Evolutionary conservation across 306 rosid genomes (phyloP).

Genomic region (Vigna unguiculata): DNA sequence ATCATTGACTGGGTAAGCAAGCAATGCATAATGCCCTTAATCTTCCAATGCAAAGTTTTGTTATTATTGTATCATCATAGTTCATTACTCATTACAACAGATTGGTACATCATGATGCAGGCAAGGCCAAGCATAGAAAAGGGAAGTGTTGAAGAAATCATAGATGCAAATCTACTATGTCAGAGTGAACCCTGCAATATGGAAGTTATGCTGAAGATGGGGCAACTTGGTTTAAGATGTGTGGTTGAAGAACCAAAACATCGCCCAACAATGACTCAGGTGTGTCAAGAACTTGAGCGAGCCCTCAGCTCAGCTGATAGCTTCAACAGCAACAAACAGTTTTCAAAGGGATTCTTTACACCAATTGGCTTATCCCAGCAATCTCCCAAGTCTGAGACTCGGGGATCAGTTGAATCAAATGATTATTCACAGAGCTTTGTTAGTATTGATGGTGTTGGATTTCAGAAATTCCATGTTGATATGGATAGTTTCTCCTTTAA

Average conservation of each 20-base stretch:
- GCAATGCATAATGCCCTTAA: slow-evolving; percentile 16
- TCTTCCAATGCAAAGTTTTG: background rate
- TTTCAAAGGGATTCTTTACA: slow-evolving; percentile 35
- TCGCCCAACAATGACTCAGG: slow-evolving; percentile 80
- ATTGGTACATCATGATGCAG: slow-evolving; percentile 55
- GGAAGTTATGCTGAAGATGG: slow-evolving; percentile 78
- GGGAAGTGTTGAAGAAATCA: slow-evolving; percentile 67
- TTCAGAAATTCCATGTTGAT: slow-evolving; percentile 68
- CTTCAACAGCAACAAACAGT: slow-evolving; percentile 47
- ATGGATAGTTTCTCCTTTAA: slow-evolving; percentile 67
- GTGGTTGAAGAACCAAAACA: slow-evolving; percentile 65
- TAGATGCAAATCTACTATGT: slow-evolving; percentile 71
- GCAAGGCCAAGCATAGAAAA: slow-evolving; percentile 79
- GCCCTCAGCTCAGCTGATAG: slow-evolving; percentile 58
- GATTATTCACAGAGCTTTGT: slow-evolving; percentile 69
- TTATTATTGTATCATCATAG: background rate
- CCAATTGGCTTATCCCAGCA: slow-evolving; percentile 37
- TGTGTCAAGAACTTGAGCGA: slow-evolving; percentile 69
- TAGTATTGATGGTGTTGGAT: slow-evolving; percentile 69
- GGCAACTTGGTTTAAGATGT: slow-evolving; percentile 74
- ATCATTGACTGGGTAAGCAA: slow-evolving; percentile 75
- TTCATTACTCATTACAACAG: background rate
- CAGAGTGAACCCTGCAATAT: slow-evolving; percentile 66
- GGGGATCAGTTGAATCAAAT: slow-evolving; percentile 34
- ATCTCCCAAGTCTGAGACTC: slow-evolving; percentile 22